Conservation (phyloP, 23 red algal genomes). For the Pyropia yezoensis region DNA sequence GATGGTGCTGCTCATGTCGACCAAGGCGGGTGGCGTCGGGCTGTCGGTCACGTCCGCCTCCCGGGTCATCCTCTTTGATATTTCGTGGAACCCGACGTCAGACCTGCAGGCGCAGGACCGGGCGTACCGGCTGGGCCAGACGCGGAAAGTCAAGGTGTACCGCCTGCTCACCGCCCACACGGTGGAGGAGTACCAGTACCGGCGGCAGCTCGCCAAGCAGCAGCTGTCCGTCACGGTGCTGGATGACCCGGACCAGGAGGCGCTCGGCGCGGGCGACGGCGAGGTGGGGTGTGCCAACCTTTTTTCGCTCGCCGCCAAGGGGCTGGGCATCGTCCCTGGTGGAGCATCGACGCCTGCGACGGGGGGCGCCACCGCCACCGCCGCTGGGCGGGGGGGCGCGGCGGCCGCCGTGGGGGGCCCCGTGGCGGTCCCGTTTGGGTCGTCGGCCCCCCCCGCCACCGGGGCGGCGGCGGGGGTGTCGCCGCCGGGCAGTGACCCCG, state of each 20-base stretch:
- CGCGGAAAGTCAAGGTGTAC: conserved; percentile 59
- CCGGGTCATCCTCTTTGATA: conserved; percentile 84
- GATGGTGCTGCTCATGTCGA: conserved; percentile 75
- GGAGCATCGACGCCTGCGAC: no score
- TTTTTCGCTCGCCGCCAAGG: no score
- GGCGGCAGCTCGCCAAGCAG: conserved; percentile 38
- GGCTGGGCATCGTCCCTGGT: no score
- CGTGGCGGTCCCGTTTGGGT: no score
- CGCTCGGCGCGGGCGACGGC: conserved; percentile 16
- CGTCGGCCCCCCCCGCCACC: no score
- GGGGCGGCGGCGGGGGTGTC: no score
- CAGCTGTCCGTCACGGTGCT: conserved; percentile 49
- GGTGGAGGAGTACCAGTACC: conserved; percentile 74
- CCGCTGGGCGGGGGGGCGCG: no score
- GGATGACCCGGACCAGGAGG: conserved; percentile 54
- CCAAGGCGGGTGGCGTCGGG: conserved; percentile 74
- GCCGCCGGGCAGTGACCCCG: no score
- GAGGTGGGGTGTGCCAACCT: not conserved
- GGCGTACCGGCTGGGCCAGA: conserved; percentile 92
- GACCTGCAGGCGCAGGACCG: conserved; percentile 92
- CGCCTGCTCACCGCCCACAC: conserved; percentile 73
- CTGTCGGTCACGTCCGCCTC: conserved; percentile 81
- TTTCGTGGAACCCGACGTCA: conserved; percentile 79
- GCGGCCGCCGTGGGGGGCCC: no score
- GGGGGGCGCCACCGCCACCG: no score